Evolutionary conservation across 2,329 filamentous ascomycete species (phyloP).

Genomic region (Pezicula carpinea): DNA sequence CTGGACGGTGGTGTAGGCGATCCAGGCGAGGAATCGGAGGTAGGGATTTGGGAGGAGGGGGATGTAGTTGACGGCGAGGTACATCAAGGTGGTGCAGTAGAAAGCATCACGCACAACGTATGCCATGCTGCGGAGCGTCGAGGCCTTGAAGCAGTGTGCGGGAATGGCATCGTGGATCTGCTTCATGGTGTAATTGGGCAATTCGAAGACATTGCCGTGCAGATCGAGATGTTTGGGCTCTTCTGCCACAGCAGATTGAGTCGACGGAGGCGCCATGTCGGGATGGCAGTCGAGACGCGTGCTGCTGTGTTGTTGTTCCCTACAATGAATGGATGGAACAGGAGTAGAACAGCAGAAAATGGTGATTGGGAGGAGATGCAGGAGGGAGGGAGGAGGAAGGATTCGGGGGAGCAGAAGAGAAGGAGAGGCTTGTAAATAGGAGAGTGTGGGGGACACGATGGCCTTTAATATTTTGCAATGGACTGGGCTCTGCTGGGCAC

Average conservation of each 20-base stretch:
- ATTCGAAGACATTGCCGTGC: slow-evolving; percentile 28
- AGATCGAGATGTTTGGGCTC: slow-evolving; percentile 27
- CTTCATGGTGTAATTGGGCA: slow-evolving; percentile 31
- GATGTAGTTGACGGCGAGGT: slow-evolving; percentile 49
- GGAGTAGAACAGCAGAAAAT: not conserved
- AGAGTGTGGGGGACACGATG: too few species aligned
- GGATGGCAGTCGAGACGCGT: not conserved
- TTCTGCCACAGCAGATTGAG: slow-evolving; percentile 57
- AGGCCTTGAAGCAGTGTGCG: slow-evolving; percentile 58
- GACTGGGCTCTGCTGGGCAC: too few species aligned
- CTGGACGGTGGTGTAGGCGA: slow-evolving; percentile 58
- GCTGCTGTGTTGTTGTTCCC: too few species aligned
- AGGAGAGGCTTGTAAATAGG: too few species aligned
- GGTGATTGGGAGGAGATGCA: not conserved
- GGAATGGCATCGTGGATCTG: slow-evolving; percentile 47
- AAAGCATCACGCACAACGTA: slow-evolving; percentile 55
- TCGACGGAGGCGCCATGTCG: slow-evolving; percentile 22
- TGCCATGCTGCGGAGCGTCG: slow-evolving; percentile 46
- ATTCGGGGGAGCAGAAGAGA: not conserved
- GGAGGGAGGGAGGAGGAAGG: slow-evolving; percentile 1
- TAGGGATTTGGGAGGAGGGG: slow-evolving; percentile 41
- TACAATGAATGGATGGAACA: too few species aligned
- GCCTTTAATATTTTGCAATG: too few species aligned
- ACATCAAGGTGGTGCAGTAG: slow-evolving; percentile 43
- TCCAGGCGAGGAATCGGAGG: slow-evolving; percentile 49